These are phyloP conservation scores for Combretum micranthum DNA, from an alignment of 345 rosid genomes.

Conservation along the genomic window DNA sequence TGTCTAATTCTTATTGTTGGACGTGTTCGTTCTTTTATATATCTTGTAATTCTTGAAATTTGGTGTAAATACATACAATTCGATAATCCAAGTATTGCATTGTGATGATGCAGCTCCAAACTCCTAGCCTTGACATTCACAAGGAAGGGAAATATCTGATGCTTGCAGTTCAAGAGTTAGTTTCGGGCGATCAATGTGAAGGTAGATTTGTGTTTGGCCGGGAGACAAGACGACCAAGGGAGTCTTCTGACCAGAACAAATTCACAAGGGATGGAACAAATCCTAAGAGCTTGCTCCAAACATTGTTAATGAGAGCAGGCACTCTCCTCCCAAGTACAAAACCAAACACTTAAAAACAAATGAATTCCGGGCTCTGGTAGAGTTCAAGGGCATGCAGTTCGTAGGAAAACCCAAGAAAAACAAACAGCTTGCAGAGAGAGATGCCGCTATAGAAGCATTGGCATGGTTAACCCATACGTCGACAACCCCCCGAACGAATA, in stretches of 20 bases:
- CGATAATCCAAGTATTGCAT: background rate
- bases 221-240: slow-evolving; percentile 50
- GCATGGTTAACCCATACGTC: slow-evolving; percentile 92
- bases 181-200: slow-evolving; percentile 89
- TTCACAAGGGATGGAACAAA: slow-evolving; percentile 80
- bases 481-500: slow-evolving; percentile 31
- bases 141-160: slow-evolving; percentile 88
- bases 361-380: slow-evolving; percentile 88
- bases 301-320: slow-evolving; percentile 95
- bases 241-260: slow-evolving; percentile 37
- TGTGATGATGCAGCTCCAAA: slow-evolving; percentile 55
- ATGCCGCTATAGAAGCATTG: slow-evolving; percentile 91
- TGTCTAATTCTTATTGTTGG: too few relatives aligned
- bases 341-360: slow-evolving; percentile 89
- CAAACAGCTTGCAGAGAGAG: slow-evolving; percentile 93
- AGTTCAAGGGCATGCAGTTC: slow-evolving; percentile 97
- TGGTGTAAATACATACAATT: background rate
- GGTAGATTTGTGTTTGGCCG: slow-evolving; percentile 97
- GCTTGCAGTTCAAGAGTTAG: slow-evolving; percentile 89
- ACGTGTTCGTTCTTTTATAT: background rate
- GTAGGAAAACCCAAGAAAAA: slow-evolving; percentile 89
- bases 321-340: slow-evolving; percentile 95
- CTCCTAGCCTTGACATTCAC: slow-evolving; percentile 64
- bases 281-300: slow-evolving; percentile 90
- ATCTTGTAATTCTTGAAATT: background rate